These are phyloP conservation scores for Beauveria caledonica DNA, from an alignment of 2,329 filamentous ascomycete species.

Conservation along the genomic window DNA sequence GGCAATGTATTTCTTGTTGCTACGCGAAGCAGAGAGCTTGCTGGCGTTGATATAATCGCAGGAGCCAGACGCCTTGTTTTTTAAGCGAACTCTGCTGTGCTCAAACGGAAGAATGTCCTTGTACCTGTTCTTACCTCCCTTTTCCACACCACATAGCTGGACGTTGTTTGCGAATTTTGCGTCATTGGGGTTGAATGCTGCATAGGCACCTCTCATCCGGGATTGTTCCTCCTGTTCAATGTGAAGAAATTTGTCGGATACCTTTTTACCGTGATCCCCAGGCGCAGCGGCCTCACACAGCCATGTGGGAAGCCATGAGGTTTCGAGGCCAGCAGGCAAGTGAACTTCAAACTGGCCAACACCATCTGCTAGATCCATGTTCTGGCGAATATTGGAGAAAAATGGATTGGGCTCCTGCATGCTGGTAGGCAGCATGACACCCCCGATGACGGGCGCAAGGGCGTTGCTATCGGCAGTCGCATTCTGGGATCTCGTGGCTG, in stretches of 20 bases:
- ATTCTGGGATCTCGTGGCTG: conserved; percentile 23
- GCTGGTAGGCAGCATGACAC: conserved; percentile 69
- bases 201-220: conserved; percentile 78
- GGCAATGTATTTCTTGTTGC: conserved; percentile 89
- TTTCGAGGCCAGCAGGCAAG: conserved; percentile 37
- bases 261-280: conserved; percentile 65
- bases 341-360: conserved; percentile 70
- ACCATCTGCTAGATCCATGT: conserved; percentile 88
- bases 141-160: conserved; percentile 85
- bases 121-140: conserved; percentile 91
- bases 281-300: conserved; percentile 58
- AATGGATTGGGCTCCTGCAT: conserved; percentile 74
- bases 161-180: conserved; percentile 33
- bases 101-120: conserved; percentile 98
- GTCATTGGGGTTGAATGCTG: conserved; percentile 36
- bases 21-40: conserved; percentile 69
- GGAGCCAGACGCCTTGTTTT: conserved; percentile 54
- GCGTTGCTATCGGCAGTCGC: conserved; percentile 31
- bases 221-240: conserved; percentile 82
- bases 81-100: conserved; percentile 77
- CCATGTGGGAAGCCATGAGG: conserved; percentile 63
- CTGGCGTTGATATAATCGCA: conserved; percentile 98
- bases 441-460: conserved; percentile 71
- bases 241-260: conserved; percentile 73
- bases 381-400: conserved; percentile 92